Base-by-base conservation (phyloP, 1,139 yeast species). In the Pneumocystis jirovecii region DNA sequence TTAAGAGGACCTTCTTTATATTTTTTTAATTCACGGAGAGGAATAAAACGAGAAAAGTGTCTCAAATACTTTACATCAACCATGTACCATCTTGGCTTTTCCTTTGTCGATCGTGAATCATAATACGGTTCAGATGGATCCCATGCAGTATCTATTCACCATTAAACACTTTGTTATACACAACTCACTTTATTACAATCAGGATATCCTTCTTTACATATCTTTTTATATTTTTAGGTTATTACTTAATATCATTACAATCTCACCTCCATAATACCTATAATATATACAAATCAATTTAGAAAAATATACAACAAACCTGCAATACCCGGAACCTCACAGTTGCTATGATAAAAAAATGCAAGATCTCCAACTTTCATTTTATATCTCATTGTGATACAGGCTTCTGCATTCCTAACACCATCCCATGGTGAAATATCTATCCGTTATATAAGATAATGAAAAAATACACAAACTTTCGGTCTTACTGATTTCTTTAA, bases 321-420 rank as follows among this genome's bases (percentile, higher is more conserved):
- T 3, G 81, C 84, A 31, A 82, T 78, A 0, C 83, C 85, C 0
- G 85, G 85, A 1, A 69, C 71, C 40, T 78, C 77, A 66, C 84
- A 79, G 69, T 82, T 82, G 15, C 84, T 81, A 67, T 82, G 83
- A 68, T 82, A 82, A 67, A 82, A 82, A 10, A 82, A 73, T 25
- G 80, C 79, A 8, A 76, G 64, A 65, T 82, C 85, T 17, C 78
- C 81, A 57, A 69, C 68, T 25, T 72, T 68, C 85, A 82, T 82
- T 62, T 75, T 73, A 35, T 76, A 59, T 29, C 66, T 70, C 79
- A 82, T 77, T 66, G 78, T 77, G 68, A 81, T 82, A 66, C 79
- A 75, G 1, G 85, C 85, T 71, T 82, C 85, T 66, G 79, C 78
- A 71, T 82, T 82, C 63, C 85, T 74, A 5, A 82, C 85, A 0